Evolutionary conservation across 2,329 filamentous ascomycete species (phyloP).

Genomic region (Pseudocercospora fijiensis): DNA sequence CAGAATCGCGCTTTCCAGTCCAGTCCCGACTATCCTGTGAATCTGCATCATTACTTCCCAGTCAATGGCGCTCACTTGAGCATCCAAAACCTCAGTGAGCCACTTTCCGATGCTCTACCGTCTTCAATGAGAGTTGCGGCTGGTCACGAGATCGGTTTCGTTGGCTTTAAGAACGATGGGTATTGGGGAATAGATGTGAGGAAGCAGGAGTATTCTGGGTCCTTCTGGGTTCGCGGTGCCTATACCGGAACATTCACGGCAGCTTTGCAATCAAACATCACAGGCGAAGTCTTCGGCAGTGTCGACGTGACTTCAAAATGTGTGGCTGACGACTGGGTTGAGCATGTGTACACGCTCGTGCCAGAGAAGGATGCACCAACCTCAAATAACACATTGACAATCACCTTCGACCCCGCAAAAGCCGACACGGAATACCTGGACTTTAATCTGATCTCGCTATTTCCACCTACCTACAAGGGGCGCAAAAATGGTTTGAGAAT

Average conservation of each 20-base stretch:
- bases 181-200: constrained; percentile 54
- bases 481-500: constrained; percentile 53
- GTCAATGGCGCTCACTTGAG: constrained; percentile 28
- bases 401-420: constrained; percentile 45
- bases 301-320: constrained; percentile 36
- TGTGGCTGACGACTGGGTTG: constrained; percentile 43
- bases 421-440: constrained; percentile 43
- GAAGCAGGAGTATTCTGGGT: constrained; percentile 41
- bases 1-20: constrained; percentile 68
- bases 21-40: constrained; percentile 23
- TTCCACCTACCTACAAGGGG: constrained; percentile 56
- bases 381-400: constrained; percentile 53
- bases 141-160: constrained; percentile 41
- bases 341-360: constrained; percentile 35
- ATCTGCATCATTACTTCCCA: constrained; percentile 21
- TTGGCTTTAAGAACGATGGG: constrained; percentile 51
- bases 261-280: constrained; percentile 40
- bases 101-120: constrained; percentile 30
- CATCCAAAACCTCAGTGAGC: constrained; percentile 25
- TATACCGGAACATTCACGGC: constrained; percentile 36
- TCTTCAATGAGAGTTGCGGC: constrained; percentile 30
- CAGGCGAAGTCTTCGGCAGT: constrained; percentile 45
- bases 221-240: constrained; percentile 38
- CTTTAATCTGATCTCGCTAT: constrained; percentile 55
- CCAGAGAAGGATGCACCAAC: constrained; percentile 42